Conservation (phyloP, 495 filamentous ascomycete species). For the Bombardia bombarda region DNA sequence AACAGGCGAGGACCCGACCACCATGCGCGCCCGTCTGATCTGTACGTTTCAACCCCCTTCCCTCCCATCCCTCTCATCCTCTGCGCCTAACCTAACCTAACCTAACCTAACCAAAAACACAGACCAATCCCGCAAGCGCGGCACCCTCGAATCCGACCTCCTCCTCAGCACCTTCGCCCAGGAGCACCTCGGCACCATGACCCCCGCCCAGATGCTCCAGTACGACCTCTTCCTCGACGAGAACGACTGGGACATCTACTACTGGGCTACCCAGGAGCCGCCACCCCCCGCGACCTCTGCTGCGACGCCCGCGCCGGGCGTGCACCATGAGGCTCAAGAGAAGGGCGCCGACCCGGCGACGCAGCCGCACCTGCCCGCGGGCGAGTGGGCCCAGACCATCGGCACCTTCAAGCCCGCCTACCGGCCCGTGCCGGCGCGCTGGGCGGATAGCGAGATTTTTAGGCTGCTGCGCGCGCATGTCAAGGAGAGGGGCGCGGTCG, state of each 20-base stretch:
- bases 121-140: slow-evolving; percentile 97
- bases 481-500: slow-evolving; percentile 17
- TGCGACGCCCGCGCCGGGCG: slow-evolving; percentile 35
- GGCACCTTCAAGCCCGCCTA: slow-evolving; percentile 93
- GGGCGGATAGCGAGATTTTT: slow-evolving; percentile 76
- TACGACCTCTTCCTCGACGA: slow-evolving; percentile 96
- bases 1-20: slow-evolving; percentile 68
- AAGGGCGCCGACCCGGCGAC: not conserved
- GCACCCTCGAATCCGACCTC: slow-evolving; percentile 91
- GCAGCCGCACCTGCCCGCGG: slow-evolving; percentile 28
- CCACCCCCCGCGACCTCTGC: slow-evolving; percentile 30
- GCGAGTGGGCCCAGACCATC: slow-evolving; percentile 95
- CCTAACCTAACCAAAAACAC: slow-evolving; percentile 5
- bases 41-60: slow-evolving; percentile 39
- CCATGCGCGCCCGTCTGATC: slow-evolving; percentile 81
- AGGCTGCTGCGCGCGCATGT: slow-evolving; percentile 74
- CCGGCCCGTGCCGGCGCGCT: slow-evolving; percentile 75
- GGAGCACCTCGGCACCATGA: slow-evolving; percentile 65
- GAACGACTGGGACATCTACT: slow-evolving; percentile 99
- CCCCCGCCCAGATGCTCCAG: slow-evolving; percentile 60
- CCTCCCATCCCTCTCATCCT: not conserved
- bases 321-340: slow-evolving; percentile 10
- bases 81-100: not conserved
- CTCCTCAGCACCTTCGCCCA: slow-evolving; percentile 94
- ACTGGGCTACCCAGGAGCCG: slow-evolving; percentile 95